Base-by-base conservation (phyloP, 192 early-diverging fungal species). In the Coemansia sp. region DNA sequence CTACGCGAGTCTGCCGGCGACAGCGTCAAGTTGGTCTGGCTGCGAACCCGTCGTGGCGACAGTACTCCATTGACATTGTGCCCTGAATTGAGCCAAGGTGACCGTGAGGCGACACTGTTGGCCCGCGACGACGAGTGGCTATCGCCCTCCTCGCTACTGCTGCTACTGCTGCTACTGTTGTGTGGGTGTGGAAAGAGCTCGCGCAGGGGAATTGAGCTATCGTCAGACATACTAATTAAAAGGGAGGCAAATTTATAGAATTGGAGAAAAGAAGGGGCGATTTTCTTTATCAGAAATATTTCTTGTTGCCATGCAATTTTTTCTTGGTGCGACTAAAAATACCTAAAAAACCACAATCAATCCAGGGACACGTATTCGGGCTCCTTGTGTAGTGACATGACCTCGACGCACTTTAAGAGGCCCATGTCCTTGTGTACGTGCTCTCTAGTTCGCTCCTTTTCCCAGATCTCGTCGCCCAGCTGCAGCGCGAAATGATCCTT, bases 401-500 rank as follows among this genome's bases (percentile, higher is more conserved):
- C 62, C 1, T 65, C 48, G 11, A 75, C 47, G 20, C 65, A 75
- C 16, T n/a, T 23, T 6, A 52, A n/a, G 31, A 81, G 56, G 0
- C 66, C 69, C 73, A 81, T 81, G 36, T 81, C 78, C 0, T 68
- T 62, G 2, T 48, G 25, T 0, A 68, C 62, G 23, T 56, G 68
- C 18, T 25, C 63, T 31, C 63, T 43, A 0, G 69, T 45, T 2
- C 42, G 21, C 13, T 72, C 69, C 5, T 52, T 59, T 12, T 72
- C 69, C 69, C 73, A 72, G 45, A 81, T 64, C 34, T 66, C 66
- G 33, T 72, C 66, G 42, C 56, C 78, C 8, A 62, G n/a, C 53
- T 75, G 72, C 56, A 75, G 52, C 3, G 66, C 66, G 36, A 61
- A 81, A 13, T 66, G 52, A 26, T 64, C 56, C 26, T 72, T 68